Percentiles rank a stretch among this genome's conserved stretches.
Conservation (phyloP, 495 filamentous ascomycete species). For the Apiosordaria backusii region DNA sequence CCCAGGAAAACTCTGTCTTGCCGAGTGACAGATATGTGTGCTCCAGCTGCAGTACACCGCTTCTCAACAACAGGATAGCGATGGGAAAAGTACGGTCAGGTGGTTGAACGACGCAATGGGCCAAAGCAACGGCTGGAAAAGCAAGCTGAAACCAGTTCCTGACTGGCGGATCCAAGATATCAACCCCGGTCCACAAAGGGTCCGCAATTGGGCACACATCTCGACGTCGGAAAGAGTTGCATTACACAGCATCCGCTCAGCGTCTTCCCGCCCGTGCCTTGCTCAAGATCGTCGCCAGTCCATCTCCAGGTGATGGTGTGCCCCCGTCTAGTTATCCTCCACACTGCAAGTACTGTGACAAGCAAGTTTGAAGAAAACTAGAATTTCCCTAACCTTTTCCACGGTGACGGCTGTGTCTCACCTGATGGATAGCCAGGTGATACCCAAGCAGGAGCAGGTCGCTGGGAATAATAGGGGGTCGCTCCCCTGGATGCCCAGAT, state of each 20-base stretch:
- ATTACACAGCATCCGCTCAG: not conserved
- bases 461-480: not conserved
- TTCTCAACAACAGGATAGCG: not conserved
- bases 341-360: not conserved
- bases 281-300: not conserved
- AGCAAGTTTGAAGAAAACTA: not conserved
- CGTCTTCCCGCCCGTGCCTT: not conserved
- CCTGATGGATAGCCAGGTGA: not conserved
- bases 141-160: slow-evolving; percentile 4
- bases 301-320: not conserved
- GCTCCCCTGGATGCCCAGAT: not conserved
- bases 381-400: not conserved
- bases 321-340: not conserved
- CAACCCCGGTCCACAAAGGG: not conserved
- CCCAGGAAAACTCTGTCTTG: slow-evolving; percentile 14
- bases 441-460: not conserved
- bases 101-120: slow-evolving; percentile 5
- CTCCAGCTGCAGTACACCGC: slow-evolving; percentile 16
- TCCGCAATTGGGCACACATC: not conserved
- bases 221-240: not conserved
- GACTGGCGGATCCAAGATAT: not conserved
- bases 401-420: not conserved
- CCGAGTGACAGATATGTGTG: slow-evolving; percentile 10
- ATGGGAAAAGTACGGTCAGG: slow-evolving; percentile 13
- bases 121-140: not conserved